Conservation (phyloP, 2,329 filamentous ascomycete genomes). For the Madurella mycetomatis region DNA sequence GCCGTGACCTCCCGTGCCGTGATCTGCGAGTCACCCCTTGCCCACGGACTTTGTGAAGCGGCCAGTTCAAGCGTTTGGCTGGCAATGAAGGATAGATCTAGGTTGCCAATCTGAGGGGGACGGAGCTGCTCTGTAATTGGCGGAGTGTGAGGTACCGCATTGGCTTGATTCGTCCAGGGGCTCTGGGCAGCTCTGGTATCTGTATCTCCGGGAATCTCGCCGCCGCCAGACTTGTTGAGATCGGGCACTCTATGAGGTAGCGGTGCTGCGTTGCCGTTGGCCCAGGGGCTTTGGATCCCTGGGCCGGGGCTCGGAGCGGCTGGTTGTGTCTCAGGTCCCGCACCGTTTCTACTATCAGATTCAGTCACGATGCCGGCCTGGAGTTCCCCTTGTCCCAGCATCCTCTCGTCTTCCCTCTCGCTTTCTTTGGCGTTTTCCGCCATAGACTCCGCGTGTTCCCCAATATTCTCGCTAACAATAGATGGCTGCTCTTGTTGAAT, state of each 20-base stretch:
- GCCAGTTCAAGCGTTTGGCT: slow-evolving; percentile 2
- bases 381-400: not conserved
- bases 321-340: not conserved
- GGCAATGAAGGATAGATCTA: slow-evolving; percentile 5
- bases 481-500: not conserved
- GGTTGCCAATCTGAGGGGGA: not conserved
- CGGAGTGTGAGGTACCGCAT: not conserved
- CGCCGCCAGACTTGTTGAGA: not conserved
- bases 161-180: slow-evolving; percentile 26
- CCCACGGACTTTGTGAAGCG: slow-evolving; percentile 22
- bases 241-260: not conserved
- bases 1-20: slow-evolving; percentile 4
- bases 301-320: not conserved
- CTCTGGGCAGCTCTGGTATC: slow-evolving; percentile 27
- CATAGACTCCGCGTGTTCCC: not conserved
- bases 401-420: slow-evolving; percentile 3
- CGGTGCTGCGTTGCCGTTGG: not conserved
- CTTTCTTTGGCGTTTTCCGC: not conserved
- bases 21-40: slow-evolving; percentile 24
- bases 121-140: not conserved
- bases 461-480: not conserved
- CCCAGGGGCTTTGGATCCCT: slow-evolving; percentile 13
- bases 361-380: not conserved
- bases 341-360: not conserved
- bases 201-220: not conserved